A percentile compares a stretch with the other conserved stretches of the same genome.
These are phyloP conservation scores for Apiosordaria backusii DNA, from an alignment of 495 filamentous ascomycete species.

Conservation along the genomic window DNA sequence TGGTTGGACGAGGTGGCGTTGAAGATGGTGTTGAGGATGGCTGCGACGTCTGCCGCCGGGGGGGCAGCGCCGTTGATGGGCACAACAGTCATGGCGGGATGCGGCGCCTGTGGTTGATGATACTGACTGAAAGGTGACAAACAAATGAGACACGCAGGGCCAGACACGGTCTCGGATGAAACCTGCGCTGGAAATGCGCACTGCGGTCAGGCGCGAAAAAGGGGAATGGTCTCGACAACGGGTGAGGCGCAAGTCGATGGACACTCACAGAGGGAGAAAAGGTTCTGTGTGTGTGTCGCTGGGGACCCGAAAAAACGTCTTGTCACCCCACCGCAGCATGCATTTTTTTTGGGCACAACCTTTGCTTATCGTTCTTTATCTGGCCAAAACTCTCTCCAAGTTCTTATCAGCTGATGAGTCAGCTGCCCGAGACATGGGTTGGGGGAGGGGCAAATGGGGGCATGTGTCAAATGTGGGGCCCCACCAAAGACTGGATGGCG, in stretches of 20 bases:
- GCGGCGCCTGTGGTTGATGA: slow-evolving; percentile 13
- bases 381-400: neutral
- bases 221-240: neutral
- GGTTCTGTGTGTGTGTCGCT: neutral
- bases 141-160: neutral
- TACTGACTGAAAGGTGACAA: slow-evolving; percentile 15
- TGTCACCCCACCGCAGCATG: neutral
- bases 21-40: slow-evolving; percentile 72
- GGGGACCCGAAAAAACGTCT: neutral
- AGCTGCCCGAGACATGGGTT: neutral
- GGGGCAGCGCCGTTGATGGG: slow-evolving; percentile 39
- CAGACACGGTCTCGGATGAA: slow-evolving; percentile 15
- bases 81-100: slow-evolving; percentile 28
- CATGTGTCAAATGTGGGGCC: neutral
- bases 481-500: neutral
- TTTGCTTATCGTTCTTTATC: slow-evolving; percentile 1
- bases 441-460: neutral
- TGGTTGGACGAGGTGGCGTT: slow-evolving; percentile 75
- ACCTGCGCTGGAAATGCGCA: slow-evolving; percentile 20
- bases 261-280: neutral
- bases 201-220: slow-evolving; percentile 6
- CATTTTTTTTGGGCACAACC: slow-evolving; percentile 6
- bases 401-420: neutral
- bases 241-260: slow-evolving; percentile 6
- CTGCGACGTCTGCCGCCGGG: slow-evolving; percentile 66